Conservation (phyloP, 2,329 filamentous ascomycete species). For the Leptoxyphium fumago region DNA sequence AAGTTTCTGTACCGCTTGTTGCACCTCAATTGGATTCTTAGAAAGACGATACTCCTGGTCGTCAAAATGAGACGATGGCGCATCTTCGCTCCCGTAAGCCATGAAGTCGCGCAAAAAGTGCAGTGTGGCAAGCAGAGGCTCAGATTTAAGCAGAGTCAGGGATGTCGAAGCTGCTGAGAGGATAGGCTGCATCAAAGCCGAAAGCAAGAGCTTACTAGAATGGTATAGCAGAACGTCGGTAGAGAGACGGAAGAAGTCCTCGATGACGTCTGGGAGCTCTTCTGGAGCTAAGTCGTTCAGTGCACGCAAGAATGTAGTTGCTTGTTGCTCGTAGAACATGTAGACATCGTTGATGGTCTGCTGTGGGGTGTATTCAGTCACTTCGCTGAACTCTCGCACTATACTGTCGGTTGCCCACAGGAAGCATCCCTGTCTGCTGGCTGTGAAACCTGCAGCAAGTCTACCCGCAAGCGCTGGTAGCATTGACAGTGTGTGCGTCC, state of each 20-base stretch:
- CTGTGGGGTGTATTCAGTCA: constrained; percentile 68
- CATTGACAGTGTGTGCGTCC: constrained; percentile 73
- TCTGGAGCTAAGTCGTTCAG: constrained; percentile 69
- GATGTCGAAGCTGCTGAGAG: constrained; percentile 78
- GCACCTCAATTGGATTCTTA: constrained; percentile 53
- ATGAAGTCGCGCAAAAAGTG: constrained; percentile 88
- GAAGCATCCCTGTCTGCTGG: constrained; percentile 86
- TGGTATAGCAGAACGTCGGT: constrained; percentile 90
- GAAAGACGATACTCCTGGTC: constrained; percentile 36
- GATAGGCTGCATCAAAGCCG: constrained; percentile 63
- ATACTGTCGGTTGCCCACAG: constrained; percentile 97
- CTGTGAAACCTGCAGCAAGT: constrained; percentile 69
- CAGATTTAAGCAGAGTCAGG: constrained; percentile 75
- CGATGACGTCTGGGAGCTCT: constrained; percentile 74
- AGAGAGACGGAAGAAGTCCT: constrained; percentile 89
- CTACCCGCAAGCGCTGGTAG: constrained; percentile 78
- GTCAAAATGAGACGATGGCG: constrained; percentile 45
- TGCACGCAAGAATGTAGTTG: constrained; percentile 74
- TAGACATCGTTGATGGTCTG: constrained; percentile 80
- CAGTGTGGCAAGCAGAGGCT: constrained; percentile 78
- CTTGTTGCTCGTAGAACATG: constrained; percentile 86
- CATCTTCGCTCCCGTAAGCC: constrained; percentile 68
- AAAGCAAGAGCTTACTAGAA: constrained; percentile 67
- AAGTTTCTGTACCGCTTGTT: constrained; percentile 57
- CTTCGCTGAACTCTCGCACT: constrained; percentile 86